Conservation (phyloP, 2,329 filamentous ascomycete species). For the Dendryphion nanum region DNA sequence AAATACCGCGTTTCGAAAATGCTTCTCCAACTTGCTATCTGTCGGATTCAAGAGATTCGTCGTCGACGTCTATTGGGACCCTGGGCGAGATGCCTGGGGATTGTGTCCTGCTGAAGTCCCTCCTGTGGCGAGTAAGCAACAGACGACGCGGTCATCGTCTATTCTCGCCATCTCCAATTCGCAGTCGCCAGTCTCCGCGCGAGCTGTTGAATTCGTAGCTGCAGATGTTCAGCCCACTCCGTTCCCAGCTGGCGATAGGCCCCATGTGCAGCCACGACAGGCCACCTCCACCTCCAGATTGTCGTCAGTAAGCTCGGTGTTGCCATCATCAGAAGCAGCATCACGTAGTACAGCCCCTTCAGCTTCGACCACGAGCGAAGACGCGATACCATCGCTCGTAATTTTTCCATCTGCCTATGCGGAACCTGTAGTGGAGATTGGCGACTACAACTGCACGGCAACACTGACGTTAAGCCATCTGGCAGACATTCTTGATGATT, state of each 20-base stretch:
- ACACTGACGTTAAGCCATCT: constrained; percentile 53
- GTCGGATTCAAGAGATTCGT: constrained; percentile 59
- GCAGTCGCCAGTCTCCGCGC: not conserved
- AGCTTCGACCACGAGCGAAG: constrained; percentile 4
- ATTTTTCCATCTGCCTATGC: constrained; percentile 19
- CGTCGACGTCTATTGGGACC: constrained; percentile 65
- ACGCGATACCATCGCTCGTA: constrained; percentile 9
- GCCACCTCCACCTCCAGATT: constrained; percentile 8
- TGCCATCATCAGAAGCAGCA: constrained; percentile 3
- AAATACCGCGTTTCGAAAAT: constrained; percentile 50
- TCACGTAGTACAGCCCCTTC: constrained; percentile 3
- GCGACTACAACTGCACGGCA: constrained; percentile 54
- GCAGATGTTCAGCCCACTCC: not conserved
- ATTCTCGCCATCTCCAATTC: not conserved
- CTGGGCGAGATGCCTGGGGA: constrained; percentile 53
- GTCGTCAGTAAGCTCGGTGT: constrained; percentile 8
- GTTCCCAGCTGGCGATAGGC: not conserved
- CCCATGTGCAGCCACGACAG: not conserved
- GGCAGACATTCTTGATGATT: constrained; percentile 50
- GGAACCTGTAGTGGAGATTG: constrained; percentile 45
- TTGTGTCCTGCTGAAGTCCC: constrained; percentile 61
- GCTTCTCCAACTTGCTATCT: constrained; percentile 62
- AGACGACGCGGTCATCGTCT: not conserved
- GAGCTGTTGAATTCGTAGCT: not conserved
- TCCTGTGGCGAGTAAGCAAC: constrained; percentile 9